A percentile compares a stretch with the other conserved stretches of the same genome.
Evolutionary conservation across 345 rosid species (phyloP).

Genomic region (Dipteronia sinensis): DNA sequence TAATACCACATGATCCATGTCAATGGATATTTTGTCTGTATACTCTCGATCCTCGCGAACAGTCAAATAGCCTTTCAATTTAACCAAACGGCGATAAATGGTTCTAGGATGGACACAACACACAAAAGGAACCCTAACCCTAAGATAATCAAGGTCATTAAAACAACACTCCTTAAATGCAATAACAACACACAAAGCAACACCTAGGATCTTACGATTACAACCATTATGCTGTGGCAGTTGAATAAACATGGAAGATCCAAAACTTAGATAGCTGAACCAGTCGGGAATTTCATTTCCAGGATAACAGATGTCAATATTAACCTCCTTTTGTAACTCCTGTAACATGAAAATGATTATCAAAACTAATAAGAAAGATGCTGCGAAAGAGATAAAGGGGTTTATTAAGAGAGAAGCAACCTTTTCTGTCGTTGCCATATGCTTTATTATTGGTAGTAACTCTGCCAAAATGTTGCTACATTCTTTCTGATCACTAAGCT

Average conservation of each 20-base stretch:
- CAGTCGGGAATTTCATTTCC: slow-evolving; percentile 12
- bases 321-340: not conserved
- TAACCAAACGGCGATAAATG: not conserved
- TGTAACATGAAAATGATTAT: not conserved
- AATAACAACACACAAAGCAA: slow-evolving; percentile 1
- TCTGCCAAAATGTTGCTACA: not conserved
- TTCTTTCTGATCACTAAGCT: not conserved
- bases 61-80: not conserved
- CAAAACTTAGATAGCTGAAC: not conserved
- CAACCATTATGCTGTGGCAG: not conserved
- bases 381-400: not conserved
- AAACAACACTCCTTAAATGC: not conserved
- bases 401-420: not conserved
- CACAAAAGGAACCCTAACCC: not conserved
- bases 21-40: not conserved
- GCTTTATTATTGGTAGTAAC: not conserved
- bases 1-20: not conserved
- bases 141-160: not conserved
- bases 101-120: not conserved
- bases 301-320: not conserved
- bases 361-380: too few relatives aligned
- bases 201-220: not conserved
- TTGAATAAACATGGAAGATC: not conserved
- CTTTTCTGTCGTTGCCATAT: not conserved
- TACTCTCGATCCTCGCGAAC: not conserved